A percentile compares a stretch with the other conserved stretches of the same genome.
Evolutionary conservation across 148 eudicot species (phyloP).

Genomic region (Cornus controversa): DNA sequence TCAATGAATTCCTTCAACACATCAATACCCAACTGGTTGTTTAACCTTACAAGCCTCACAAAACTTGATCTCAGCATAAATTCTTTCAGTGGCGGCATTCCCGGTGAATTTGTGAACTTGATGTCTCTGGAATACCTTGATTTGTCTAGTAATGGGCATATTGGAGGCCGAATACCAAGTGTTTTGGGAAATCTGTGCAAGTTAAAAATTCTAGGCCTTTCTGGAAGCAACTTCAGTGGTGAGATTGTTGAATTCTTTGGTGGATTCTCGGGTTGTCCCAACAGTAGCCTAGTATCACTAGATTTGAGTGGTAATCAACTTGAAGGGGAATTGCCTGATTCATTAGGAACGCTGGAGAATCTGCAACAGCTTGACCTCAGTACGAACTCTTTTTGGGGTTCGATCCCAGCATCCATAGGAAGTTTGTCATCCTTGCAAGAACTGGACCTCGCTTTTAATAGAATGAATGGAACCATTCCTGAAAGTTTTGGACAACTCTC

Average conservation of each 20-base stretch:
- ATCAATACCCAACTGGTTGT: background rate
- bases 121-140: background rate
- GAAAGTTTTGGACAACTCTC: conserved; percentile 24
- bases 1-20: background rate
- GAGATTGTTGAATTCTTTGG: background rate
- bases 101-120: background rate
- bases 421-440: conserved; percentile 13
- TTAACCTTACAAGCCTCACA: background rate
- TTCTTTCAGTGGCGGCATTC: background rate
- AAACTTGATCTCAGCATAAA: background rate
- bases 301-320: background rate
- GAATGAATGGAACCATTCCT: conserved; percentile 8
- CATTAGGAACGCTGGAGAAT: conserved; percentile 11
- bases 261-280: conserved; percentile 9
- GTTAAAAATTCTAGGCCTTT: conserved; percentile 10
- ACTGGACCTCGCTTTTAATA: background rate
- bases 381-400: background rate
- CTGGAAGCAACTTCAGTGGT: background rate
- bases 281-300: conserved; percentile 8
- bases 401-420: conserved; percentile 14
- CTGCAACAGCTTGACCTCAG: background rate
- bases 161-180: background rate
- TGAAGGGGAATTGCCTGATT: background rate
- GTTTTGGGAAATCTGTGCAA: conserved; percentile 13
- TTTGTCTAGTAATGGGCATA: background rate